Base-by-base conservation (phyloP, 805 yeast genomes). In the Ogataea naganishii region DNA sequence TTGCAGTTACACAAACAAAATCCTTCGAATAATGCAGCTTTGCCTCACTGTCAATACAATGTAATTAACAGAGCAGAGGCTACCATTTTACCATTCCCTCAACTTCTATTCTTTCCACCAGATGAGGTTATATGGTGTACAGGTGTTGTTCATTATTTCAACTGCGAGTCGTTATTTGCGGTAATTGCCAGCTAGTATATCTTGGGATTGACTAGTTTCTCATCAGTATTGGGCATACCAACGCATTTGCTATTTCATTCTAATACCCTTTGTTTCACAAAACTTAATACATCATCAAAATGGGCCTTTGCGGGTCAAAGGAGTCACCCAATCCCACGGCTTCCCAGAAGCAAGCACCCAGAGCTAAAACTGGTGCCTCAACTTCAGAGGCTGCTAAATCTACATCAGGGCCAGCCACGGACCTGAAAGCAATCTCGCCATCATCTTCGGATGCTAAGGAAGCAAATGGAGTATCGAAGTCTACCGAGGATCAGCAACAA, bases 251-350 rank as follows among this genome's bases (percentile, higher is more conserved):
- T n/a, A n/a, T n/a, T n/a, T n/a, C n/a, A n/a, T n/a, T n/a, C n/a
- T n/a, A n/a, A n/a, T 20, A 20, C 22, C 22, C 22, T n/a, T n/a
- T n/a, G 11, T 20, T 20, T 11, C 22, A 20, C 22, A 20, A 11
- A 20, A 20, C 22, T n/a, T n/a, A n/a, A n/a, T n/a, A n/a, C n/a
- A n/a, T n/a, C n/a, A n/a, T n/a, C n/a, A n/a, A n/a, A n/a, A 49
- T 49, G 54, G 54, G 54, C 14, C 28, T 38, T 15, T 49, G 54
- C 28, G 51, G 51, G 11, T 47, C 53, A 5, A 47, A 47, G 30
- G 32, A 30, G 23, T 24, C n/a, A 7, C 8, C 24, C 12, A 11
- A 4, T 7, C 20, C 30, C 15, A 12, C 7, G 11, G 15, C 24
- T 12, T 25, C 19, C 13, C 20, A 16, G 11, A 17, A 9, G 30